Evolutionary conservation across 2,329 filamentous ascomycete genomes (phyloP), one percentile per base, ranked within the genome.

Genomic region (Aureobasidium melanogenum): DNA sequence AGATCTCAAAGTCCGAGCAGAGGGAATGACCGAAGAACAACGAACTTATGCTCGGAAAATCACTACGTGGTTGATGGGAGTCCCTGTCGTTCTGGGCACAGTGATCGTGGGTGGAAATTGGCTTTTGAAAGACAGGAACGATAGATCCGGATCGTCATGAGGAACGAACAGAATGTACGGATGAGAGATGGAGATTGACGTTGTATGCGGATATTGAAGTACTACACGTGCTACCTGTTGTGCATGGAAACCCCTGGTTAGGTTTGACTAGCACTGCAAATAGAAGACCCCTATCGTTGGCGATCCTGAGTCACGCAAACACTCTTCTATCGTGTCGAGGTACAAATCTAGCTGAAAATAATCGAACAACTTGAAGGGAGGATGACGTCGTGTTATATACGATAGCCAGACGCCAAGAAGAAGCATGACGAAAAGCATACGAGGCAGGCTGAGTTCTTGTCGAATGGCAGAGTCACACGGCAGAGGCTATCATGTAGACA

Each of bases 11-110:
- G 30, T 9, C 4, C 63, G 68, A 22, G 47, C 64, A 19, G 64
- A 66, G 30, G 68, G 66, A 2, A 69, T 70, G 65, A 63, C 59
- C 10, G 68, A 70, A 52, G 68, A 67, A 8, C 66, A 70, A 41
- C 64, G 67, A 2, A 65, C 67, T 0, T 54, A 62, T 30, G 66
- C 66, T 14, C 62, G 67, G 22, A 55, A 51, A 12, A 62, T 64
- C 1, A 66, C 64, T 3, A 62, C 64, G 28, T 67, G 64, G 64
- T 36, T 68, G 28, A 56, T 67, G 39, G 66, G 65, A 22, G 47
- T 67, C 7, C 66, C 66, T 17, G 39, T 67, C 7, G 60, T 63
- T 3, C 34, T 66, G 17, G 66, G 66, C 2, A 63, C 60, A 3
- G 51, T 62, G 17, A 52, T 67, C 14, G 64, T 67, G 9, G 66